Percentiles rank a stretch among this genome's conserved stretches.
These are phyloP conservation scores for Psilocybe azurescens DNA, from an alignment of 768 basidiomycete genomes.

Conservation along the genomic window DNA sequence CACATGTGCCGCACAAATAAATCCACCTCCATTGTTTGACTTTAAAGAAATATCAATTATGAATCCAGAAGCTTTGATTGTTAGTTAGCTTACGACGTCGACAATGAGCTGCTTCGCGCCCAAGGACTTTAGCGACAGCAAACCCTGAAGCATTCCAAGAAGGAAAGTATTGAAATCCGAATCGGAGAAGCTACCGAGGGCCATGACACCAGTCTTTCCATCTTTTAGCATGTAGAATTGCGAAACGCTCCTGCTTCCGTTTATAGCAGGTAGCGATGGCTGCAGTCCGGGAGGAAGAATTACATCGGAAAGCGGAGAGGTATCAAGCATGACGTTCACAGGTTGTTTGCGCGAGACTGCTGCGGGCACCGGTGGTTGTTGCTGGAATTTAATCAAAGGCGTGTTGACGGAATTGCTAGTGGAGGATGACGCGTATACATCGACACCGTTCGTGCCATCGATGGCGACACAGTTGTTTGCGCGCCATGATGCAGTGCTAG, in stretches of 20 bases:
- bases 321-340: conserved; percentile 58
- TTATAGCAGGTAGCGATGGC: conserved; percentile 44
- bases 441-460: conserved; percentile 52
- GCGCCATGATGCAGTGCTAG: conserved; percentile 53
- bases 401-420: conserved; percentile 19
- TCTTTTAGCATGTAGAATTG: conserved; percentile 62
- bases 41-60: conserved; percentile 19
- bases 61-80: not conserved
- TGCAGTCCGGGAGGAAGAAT: conserved; percentile 43
- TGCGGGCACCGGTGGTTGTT: conserved; percentile 40
- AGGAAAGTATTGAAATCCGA: conserved; percentile 45
- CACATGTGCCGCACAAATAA: conserved; percentile 65
- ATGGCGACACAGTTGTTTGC: conserved; percentile 58
- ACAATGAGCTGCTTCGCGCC: conserved; percentile 63
- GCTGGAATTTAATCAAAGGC: conserved; percentile 43
- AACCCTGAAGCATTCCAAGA: conserved; percentile 48
- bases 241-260: conserved; percentile 53
- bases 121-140: conserved; percentile 50
- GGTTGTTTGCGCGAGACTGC: conserved; percentile 38
- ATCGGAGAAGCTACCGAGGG: conserved; percentile 64
- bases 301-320: conserved; percentile 47
- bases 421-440: conserved; percentile 33
- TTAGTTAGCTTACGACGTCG: conserved; percentile 52
- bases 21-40: conserved; percentile 60
- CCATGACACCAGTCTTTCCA: conserved; percentile 59